Conservation (phyloP, 2,329 filamentous ascomycete genomes). For the Fusarium hainanense region DNA sequence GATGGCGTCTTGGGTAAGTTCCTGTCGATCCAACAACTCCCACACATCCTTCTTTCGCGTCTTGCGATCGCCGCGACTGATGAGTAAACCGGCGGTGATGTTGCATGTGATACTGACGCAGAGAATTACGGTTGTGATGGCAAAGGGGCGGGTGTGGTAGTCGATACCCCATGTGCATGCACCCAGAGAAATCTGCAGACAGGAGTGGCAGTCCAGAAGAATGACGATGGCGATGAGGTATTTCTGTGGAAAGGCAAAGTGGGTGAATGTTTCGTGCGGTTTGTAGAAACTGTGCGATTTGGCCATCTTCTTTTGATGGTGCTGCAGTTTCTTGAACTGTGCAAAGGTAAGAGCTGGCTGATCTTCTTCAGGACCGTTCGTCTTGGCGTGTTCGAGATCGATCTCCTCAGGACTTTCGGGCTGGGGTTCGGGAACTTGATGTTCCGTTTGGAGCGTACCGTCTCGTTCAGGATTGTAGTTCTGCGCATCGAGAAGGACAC, state of each 20-base stretch:
- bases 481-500: conserved; percentile 26
- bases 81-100: conserved; percentile 79
- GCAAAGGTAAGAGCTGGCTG: conserved; percentile 70
- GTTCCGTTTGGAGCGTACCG: conserved; percentile 7
- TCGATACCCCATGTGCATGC: conserved; percentile 82
- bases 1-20: conserved; percentile 72
- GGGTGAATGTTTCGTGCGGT: conserved; percentile 85
- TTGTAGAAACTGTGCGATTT: conserved; percentile 91
- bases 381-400: conserved; percentile 56
- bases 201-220: conserved; percentile 81
- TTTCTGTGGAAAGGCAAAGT: conserved; percentile 80
- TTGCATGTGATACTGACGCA: conserved; percentile 83
- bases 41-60: conserved; percentile 89
- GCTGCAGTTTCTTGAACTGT: conserved; percentile 76
- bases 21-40: conserved; percentile 79
- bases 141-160: conserved; percentile 74
- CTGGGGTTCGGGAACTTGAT: conserved; percentile 53
- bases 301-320: conserved; percentile 83
- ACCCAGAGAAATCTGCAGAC: conserved; percentile 83
- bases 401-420: conserved; percentile 51
- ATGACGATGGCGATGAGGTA: conserved; percentile 82
- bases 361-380: conserved; percentile 56
- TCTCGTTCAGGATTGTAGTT: conserved; percentile 26
- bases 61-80: conserved; percentile 78
- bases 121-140: conserved; percentile 83